A percentile compares a stretch with the other conserved stretches of the same genome.
phyloP scores from a whole-genome alignment of 352 stramenopile species.

The Phytophthora cajani region DNA sequence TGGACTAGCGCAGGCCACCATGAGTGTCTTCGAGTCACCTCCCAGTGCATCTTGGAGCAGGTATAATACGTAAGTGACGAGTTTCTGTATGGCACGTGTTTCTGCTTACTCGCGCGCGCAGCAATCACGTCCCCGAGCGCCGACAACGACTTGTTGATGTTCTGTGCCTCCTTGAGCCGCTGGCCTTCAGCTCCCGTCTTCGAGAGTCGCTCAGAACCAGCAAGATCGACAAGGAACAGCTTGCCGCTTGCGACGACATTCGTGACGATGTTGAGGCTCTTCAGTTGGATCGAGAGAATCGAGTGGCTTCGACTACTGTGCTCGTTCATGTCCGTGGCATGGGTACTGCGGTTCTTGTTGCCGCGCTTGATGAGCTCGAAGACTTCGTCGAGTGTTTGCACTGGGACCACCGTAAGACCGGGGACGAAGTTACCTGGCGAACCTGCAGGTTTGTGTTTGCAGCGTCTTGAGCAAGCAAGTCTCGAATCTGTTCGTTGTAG shows the following conservation, averaged over 20 bases:
- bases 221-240: constrained; percentile 91
- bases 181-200: constrained; percentile 90
- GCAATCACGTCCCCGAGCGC: constrained; percentile 98
- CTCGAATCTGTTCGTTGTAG: constrained; percentile 96
- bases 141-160: constrained; percentile 96
- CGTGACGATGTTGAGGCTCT: constrained; percentile 84
- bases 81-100: constrained; percentile 96
- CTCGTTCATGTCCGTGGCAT: constrained; percentile 91
- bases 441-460: constrained; percentile 85
- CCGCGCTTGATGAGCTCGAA: constrained; percentile 86
- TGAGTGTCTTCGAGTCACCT: constrained; percentile 93
- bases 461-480: constrained; percentile 90
- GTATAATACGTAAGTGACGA: constrained; percentile 95
- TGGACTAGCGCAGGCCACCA: constrained; percentile 92
- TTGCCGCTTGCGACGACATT: constrained; percentile 75
- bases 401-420: constrained; percentile 73
- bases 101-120: constrained; percentile 82
- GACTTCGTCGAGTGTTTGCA: constrained; percentile 83
- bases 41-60: constrained; percentile 93
- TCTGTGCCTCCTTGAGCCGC: constrained; percentile 91
- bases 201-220: constrained; percentile 88
- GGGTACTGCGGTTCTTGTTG: constrained; percentile 88
- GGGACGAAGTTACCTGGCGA: constrained; percentile 89
- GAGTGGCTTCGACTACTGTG: constrained; percentile 90
- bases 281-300: constrained; percentile 87